phyloP scores from a whole-genome alignment of 768 basidiomycete genomes.

The Leccinum pellstonianum region DNA sequence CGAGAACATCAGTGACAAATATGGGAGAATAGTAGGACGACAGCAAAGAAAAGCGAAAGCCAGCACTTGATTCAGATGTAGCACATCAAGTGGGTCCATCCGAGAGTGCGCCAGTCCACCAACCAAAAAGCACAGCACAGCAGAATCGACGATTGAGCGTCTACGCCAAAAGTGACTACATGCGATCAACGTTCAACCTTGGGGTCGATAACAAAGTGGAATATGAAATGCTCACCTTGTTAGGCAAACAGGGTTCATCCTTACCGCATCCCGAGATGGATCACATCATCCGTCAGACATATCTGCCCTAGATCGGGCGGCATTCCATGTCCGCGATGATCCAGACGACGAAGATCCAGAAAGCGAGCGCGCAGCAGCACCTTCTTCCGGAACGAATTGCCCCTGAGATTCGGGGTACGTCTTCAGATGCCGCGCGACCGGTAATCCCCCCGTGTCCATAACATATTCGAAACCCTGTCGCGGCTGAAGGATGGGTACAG shows the following conservation, averaged over 20 bases:
- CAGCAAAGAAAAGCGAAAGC: background rate
- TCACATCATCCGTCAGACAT: slow-evolving; percentile 4
- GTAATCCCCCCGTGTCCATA: slow-evolving; percentile 7
- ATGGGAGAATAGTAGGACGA: background rate
- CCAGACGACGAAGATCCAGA: slow-evolving; percentile 19
- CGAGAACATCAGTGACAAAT: background rate
- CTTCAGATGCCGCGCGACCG: slow-evolving; percentile 9
- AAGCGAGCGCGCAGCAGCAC: background rate
- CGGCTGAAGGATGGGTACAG: background rate
- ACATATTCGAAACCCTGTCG: slow-evolving; percentile 19
- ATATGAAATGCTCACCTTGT: slow-evolving; percentile 1
- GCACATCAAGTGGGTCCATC: background rate
- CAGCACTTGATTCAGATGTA: background rate
- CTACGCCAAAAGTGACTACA: background rate
- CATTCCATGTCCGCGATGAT: slow-evolving; percentile 22
- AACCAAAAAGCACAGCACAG: background rate
- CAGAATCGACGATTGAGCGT: background rate
- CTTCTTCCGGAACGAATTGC: background rate
- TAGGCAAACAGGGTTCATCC: background rate
- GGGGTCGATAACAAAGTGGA: background rate
- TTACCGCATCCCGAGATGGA: background rate
- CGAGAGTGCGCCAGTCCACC: background rate
- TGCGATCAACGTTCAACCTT: background rate
- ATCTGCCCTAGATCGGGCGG: slow-evolving; percentile 9
- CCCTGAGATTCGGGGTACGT: slow-evolving; percentile 6